phyloP scores from a whole-genome alignment of 2,329 filamentous ascomycete species.

The Penicillium corylophilum region DNA sequence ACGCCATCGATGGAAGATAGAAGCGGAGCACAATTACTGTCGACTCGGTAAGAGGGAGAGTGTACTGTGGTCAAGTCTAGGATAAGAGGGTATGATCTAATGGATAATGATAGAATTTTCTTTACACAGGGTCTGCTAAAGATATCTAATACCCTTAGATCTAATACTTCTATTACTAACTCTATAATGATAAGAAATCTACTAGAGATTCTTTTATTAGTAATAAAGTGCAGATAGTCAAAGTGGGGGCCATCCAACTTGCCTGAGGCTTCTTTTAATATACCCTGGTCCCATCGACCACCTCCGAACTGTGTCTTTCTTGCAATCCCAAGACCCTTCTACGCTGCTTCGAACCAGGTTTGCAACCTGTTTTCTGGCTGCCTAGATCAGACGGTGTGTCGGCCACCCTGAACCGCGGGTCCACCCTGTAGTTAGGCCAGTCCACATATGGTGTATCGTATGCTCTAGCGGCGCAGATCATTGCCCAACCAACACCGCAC shows the following conservation, averaged over 20 bases:
- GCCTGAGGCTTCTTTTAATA: not conserved
- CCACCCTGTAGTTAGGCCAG: not conserved
- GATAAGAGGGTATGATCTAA: no score
- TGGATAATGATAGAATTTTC: no score
- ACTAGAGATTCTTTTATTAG: no score
- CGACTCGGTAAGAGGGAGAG: no score
- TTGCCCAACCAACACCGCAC: conserved; percentile 8
- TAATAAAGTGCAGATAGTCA: not conserved
- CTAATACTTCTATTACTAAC: no score
- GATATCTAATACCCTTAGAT: no score
- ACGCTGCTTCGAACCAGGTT: not conserved
- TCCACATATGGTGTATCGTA: not conserved
- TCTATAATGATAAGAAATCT: no score
- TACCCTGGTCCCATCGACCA: not conserved
- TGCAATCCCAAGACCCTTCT: not conserved
- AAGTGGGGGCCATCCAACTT: not conserved
- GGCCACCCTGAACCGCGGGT: not conserved
- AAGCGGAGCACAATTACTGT: no score
- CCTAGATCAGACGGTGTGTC: not conserved
- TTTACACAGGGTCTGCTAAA: no score
- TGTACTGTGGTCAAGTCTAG: no score
- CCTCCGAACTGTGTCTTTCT: not conserved
- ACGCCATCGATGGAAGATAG: no score
- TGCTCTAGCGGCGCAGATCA: conserved; percentile 14
- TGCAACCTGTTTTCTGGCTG: not conserved